Conservation (phyloP, 2,329 filamentous ascomycete genomes). For the Stylonectria norvegica region DNA sequence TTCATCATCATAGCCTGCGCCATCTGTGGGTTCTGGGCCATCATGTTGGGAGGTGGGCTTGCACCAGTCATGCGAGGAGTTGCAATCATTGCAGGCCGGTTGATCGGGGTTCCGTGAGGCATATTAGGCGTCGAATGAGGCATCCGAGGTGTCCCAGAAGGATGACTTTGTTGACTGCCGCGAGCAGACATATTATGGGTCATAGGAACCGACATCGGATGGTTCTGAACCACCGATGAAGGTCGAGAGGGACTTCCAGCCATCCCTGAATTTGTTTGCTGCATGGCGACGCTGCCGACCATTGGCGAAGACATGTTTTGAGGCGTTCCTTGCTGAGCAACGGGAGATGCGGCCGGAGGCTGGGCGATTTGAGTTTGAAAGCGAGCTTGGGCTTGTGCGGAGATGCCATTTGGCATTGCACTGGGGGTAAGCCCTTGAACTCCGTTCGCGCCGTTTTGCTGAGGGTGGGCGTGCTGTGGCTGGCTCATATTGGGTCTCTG, state of each 20-base stretch:
- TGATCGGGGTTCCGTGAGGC: conserved; percentile 57
- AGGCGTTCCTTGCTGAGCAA: conserved; percentile 60
- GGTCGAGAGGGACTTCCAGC: conserved; percentile 65
- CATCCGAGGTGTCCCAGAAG: conserved; percentile 60
- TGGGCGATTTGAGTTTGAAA: conserved; percentile 58
- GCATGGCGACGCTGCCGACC: conserved; percentile 61
- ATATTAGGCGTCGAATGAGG: conserved; percentile 60
- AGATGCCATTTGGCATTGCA: conserved; percentile 39
- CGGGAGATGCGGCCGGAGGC: conserved; percentile 64
- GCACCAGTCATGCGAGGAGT: conserved; percentile 62
- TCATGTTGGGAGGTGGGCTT: conserved; percentile 58
- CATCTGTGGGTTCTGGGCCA: conserved; percentile 56
- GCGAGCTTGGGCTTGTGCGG: conserved; percentile 41
- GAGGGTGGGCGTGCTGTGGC: conserved; percentile 34
- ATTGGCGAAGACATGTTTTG: conserved; percentile 64
- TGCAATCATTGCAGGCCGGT: conserved; percentile 47
- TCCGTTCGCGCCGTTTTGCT: conserved; percentile 27
- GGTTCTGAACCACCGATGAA: conserved; percentile 61
- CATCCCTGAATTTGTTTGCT: conserved; percentile 64
- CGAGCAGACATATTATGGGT: conserved; percentile 60
- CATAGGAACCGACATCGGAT: conserved; percentile 57
- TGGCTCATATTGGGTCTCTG: conserved; percentile 26
- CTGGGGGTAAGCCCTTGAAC: conserved; percentile 38
- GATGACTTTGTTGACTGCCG: conserved; percentile 65
- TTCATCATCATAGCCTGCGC: conserved; percentile 51